A percentile compares a stretch with the other conserved stretches of the same genome.
phyloP scores from a whole-genome alignment of 176 grass and related monocot species.

The Neostapfia colusana region DNA sequence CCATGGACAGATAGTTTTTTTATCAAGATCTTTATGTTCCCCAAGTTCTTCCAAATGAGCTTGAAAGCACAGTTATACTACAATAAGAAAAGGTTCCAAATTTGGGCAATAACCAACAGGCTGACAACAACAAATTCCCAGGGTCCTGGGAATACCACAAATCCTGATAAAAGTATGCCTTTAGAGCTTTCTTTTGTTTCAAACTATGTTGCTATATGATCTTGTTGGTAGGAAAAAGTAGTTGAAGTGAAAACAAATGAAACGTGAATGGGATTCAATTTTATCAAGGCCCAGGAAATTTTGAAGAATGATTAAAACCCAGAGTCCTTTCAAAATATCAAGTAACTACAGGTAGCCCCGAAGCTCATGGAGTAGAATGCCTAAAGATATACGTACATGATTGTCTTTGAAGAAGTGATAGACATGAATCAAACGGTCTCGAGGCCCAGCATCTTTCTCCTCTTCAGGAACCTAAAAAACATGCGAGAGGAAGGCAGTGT shows the following conservation, averaged over 20 bases:
- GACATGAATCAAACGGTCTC: conserved; percentile 65
- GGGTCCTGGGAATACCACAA: neutral
- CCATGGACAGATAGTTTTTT: neutral
- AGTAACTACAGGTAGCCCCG: conserved; percentile 1
- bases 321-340: neutral
- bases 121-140: neutral
- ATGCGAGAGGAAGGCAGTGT: neutral
- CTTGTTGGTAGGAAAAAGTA: neutral
- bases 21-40: neutral
- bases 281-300: neutral
- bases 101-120: neutral
- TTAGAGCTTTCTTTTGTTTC: neutral
- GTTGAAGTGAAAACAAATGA: neutral
- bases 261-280: too few relatives aligned
- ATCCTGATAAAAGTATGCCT: neutral
- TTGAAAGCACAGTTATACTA: too few relatives aligned
- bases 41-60: conserved; percentile 8
- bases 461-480: conserved; percentile 57
- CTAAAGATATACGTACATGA: conserved; percentile 33
- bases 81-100: neutral
- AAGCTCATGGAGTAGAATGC: conserved; percentile 11
- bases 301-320: neutral
- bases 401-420: conserved; percentile 61
- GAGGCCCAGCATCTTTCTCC: conserved; percentile 52
- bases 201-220: neutral